Conservation (phyloP, 805 yeast species). For the Danielia oregonensis region DNA sequence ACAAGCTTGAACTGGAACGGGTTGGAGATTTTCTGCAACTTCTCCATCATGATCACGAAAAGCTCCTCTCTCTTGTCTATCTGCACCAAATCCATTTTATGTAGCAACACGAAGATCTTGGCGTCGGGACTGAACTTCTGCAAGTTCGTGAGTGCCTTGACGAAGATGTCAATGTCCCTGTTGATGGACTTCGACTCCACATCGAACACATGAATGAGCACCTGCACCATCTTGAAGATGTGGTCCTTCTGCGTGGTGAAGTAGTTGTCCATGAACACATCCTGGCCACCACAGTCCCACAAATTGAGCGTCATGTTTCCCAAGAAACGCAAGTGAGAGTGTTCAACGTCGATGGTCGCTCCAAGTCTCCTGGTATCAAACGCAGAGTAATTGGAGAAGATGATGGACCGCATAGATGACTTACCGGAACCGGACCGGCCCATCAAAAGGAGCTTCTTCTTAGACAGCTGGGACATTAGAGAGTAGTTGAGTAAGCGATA, state of each 20-base stretch:
- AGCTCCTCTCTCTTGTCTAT: slow-evolving; percentile 80
- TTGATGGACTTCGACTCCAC: slow-evolving; percentile 89
- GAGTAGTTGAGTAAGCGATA: background rate
- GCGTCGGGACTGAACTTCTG: slow-evolving; percentile 86
- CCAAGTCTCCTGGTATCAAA: slow-evolving; percentile 93
- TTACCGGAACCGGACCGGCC: slow-evolving; percentile 98
- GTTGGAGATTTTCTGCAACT: slow-evolving; percentile 68
- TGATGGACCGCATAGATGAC: slow-evolving; percentile 95
- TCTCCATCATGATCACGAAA: slow-evolving; percentile 79
- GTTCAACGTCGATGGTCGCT: slow-evolving; percentile 98
- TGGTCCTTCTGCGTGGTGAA: slow-evolving; percentile 85
- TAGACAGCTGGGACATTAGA: slow-evolving; percentile 15
- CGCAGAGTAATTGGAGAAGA: slow-evolving; percentile 93
- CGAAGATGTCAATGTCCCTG: slow-evolving; percentile 90
- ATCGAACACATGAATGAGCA: slow-evolving; percentile 91
- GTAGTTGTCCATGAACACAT: slow-evolving; percentile 92
- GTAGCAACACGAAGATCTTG: slow-evolving; percentile 84
- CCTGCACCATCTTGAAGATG: slow-evolving; percentile 93
- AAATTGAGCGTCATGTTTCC: slow-evolving; percentile 93
- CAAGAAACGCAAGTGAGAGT: slow-evolving; percentile 85
- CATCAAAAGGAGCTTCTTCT: slow-evolving; percentile 47
- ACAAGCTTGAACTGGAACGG: slow-evolving; percentile 61
- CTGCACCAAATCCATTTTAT: slow-evolving; percentile 95
- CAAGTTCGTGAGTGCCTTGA: slow-evolving; percentile 75
- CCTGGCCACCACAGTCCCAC: slow-evolving; percentile 99